Evolutionary conservation across 805 yeast genomes (phyloP), one percentile per base, ranked within the genome.

Genomic region (Saturnispora silvae): DNA sequence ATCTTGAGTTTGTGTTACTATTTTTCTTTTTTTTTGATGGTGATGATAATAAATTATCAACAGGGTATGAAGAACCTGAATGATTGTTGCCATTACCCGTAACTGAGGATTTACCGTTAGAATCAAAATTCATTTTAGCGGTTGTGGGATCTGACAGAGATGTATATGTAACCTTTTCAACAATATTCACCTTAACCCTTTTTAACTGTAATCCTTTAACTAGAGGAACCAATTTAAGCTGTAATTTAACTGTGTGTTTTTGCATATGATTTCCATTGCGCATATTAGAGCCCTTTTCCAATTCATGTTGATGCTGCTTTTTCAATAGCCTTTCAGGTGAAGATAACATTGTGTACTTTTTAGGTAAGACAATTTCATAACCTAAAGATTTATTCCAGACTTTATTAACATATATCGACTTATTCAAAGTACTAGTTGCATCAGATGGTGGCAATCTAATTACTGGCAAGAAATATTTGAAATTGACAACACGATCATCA

Each of bases 361-460:
- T 68, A 0, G 87, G 86, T 41, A 82, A 68, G 0, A 85, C 70
- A 13, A 82, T 67, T 45, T 80, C 80, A 55, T 82, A 82, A 39
- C 75, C 75, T 26, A 82, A 56, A 0, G 84, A 55, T 38, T 80
- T 77, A 46, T 75, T 74, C 92, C 92, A 82, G 1, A 75, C 67
- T 43, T 82, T 66, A 52, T 78, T 80, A 25, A 82, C 84, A 53
- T 77, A 81, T 14, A 82, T 70, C 0, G 94, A 85, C 50, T 80
- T 82, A 51, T 81, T 79, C 5, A 74, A 63, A 6, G 72, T 68
- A 3, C 75, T 67, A 25, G 70, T 67, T 2, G 76, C 75, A 51
- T 68, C 67, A 4, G 73, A 67, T 0, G 78, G 78, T 1, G 77
- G 77, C 1, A 72, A 59, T 37, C 77, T 54, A 7, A 70, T 67